phyloP scores from a whole-genome alignment of 805 yeast genomes.

The Candida montana region DNA sequence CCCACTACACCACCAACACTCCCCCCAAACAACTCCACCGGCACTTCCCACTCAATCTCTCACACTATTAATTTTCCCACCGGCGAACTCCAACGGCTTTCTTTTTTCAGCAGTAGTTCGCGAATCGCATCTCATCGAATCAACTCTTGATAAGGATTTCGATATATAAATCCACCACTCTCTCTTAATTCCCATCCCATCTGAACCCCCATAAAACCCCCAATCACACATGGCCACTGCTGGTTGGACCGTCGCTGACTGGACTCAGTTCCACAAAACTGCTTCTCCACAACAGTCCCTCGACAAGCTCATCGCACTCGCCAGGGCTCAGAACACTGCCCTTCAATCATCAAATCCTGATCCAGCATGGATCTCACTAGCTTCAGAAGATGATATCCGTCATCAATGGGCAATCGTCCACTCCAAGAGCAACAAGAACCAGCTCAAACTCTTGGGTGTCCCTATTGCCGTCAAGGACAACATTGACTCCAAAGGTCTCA shows the following conservation, averaged over 20 bases:
- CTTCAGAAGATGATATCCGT: conserved; percentile 51
- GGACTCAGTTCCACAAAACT: conserved; percentile 64
- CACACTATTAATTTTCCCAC: no score
- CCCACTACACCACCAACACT: no score
- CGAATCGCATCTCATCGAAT: no score
- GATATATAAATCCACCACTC: no score
- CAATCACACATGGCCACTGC: conserved; percentile 15
- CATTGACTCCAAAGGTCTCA: conserved; percentile 76
- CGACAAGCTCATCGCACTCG: conserved; percentile 39
- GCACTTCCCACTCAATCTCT: no score
- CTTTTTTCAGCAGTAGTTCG: no score
- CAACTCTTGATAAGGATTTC: no score
- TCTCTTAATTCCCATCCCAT: no score
- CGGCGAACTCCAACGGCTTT: no score
- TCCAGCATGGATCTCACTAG: conserved; percentile 90
- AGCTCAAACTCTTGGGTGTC: conserved; percentile 79
- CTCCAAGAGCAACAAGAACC: conserved; percentile 47
- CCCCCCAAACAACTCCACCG: no score
- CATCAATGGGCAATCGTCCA: conserved; percentile 80
- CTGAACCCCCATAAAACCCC: neutral
- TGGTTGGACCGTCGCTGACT: conserved; percentile 82
- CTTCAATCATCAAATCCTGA: conserved; percentile 41
- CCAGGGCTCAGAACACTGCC: conserved; percentile 41
- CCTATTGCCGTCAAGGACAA: conserved; percentile 95
- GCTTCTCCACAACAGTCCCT: conserved; percentile 60